Evolutionary conservation across 345 rosid species (phyloP).

Genomic region (Garcia nutans): DNA sequence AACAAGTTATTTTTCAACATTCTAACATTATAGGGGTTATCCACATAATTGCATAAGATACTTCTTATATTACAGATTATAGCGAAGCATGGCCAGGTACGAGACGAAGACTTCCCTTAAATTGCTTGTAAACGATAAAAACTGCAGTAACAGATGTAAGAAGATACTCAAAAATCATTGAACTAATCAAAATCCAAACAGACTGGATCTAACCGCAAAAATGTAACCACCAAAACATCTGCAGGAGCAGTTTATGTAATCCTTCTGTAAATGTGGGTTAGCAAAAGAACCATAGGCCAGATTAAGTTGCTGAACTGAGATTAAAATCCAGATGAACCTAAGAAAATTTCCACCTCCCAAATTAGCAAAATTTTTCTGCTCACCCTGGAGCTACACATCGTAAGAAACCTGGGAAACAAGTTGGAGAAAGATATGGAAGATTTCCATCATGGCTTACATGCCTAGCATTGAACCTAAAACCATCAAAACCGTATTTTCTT

Average conservation of each 20-base stretch:
- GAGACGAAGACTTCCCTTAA: too few relatives aligned
- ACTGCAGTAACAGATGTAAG: background rate
- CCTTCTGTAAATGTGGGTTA: background rate
- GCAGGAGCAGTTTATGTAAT: background rate
- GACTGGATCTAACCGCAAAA: background rate
- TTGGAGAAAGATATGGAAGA: constrained; percentile 13
- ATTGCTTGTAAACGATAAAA: too few relatives aligned
- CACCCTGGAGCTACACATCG: constrained; percentile 18
- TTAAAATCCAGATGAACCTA: constrained; percentile 20
- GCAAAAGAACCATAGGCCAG: background rate
- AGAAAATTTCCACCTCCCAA: background rate
- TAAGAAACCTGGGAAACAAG: constrained; percentile 14
- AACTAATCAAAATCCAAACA: background rate
- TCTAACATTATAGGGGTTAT: too few relatives aligned
- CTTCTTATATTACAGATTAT: too few relatives aligned
- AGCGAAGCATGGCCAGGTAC: too few relatives aligned
- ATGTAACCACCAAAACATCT: background rate
- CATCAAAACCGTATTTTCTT: constrained; percentile 15
- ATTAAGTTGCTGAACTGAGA: constrained; percentile 16
- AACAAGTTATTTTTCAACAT: too few relatives aligned
- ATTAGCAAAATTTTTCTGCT: constrained; percentile 36
- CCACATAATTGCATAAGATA: too few relatives aligned
- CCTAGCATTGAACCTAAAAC: constrained; percentile 4
- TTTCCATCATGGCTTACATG: background rate
- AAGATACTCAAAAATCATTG: background rate